Evolutionary conservation across 345 rosid genomes (phyloP).

Genomic region (Rhodamnia argentea): DNA sequence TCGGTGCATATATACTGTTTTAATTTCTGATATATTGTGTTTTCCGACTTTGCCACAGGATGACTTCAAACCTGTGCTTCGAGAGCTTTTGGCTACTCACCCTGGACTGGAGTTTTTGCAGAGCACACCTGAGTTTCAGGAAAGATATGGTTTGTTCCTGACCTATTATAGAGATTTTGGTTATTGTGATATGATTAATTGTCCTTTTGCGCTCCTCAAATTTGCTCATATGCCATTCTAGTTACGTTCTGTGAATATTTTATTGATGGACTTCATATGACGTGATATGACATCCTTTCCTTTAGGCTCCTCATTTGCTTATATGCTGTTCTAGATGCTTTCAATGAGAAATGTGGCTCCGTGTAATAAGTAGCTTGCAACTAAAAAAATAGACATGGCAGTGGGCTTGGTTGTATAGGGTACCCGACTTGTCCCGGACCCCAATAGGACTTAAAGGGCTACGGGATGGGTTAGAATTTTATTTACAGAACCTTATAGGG

Average conservation of each 20-base stretch:
- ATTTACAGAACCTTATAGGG: background rate
- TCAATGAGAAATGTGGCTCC: background rate
- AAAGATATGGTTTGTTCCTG: conserved; percentile 81
- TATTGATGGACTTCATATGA: background rate
- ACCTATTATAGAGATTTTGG: background rate
- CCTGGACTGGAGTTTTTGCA: conserved; percentile 95
- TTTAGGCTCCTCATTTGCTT: background rate
- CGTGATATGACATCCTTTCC: background rate
- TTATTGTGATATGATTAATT: background rate
- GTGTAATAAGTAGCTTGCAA: background rate
- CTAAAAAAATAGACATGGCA: background rate
- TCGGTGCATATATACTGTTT: background rate
- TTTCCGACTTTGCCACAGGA: conserved; percentile 33
- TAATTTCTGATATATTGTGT: background rate
- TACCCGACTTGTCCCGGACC: background rate
- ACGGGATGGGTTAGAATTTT: background rate
- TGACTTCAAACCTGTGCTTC: conserved; percentile 85
- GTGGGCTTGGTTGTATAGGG: background rate
- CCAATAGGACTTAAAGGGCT: background rate
- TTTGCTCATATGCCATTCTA: background rate
- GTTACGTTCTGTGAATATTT: background rate
- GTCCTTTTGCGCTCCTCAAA: background rate
- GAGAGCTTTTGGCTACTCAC: conserved; percentile 86
- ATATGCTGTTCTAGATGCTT: background rate
- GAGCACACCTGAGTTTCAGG: conserved; percentile 98